Evolutionary conservation across 768 basidiomycete genomes (phyloP), one percentile per base, ranked within the genome.

Genomic region (Leccinum subtestaceum): DNA sequence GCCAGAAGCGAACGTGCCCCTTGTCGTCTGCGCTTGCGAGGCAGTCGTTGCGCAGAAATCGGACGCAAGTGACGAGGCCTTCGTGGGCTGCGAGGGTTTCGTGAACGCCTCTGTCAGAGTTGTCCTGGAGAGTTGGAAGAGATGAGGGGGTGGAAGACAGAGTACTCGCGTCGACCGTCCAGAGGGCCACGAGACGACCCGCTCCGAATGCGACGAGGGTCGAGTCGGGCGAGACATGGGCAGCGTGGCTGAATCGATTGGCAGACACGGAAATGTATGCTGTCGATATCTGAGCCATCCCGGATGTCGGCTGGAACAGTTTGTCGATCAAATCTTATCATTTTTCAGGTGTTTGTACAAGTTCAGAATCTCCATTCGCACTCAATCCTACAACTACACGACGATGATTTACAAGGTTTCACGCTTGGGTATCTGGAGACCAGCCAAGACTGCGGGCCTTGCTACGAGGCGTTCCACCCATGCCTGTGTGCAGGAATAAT

Each of bases 1-100:
- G 76, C 94, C 95, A 96, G 34, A 84, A 70, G 38, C 80, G 77
- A 11, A 94, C 65, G 9, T 72, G 70, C 2, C 96, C 96, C 59
- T 78, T 80, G 57, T 91, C 86, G 72, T 97, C 95, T 51, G 87
- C 90, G 52, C 85, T 88, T 38, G 87, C 74, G 58, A 98, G 76
- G 4, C 72, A 51, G 9, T 79, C 72, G 15, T 81, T 72, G 5
- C 75, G 68, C 7, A 87, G 63, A 66, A 93, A 95, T 48, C 84
- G 84, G 48, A 95, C 80, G 49, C 85, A 88, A 21, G 94, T 94
- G 21, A 98, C 83, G 17, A 83, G 67, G 10, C 84, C 85, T 49
- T 82, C 73, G 66, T 95, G 93, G 4, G 87, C 93, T 1, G 86
- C 82, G 6, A 98, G 78, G 1, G 93, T 95, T 56, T 80, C 74